Evolutionary conservation across 148 eudicot species (phyloP).

Genomic region (Chenopodium formosanum): DNA sequence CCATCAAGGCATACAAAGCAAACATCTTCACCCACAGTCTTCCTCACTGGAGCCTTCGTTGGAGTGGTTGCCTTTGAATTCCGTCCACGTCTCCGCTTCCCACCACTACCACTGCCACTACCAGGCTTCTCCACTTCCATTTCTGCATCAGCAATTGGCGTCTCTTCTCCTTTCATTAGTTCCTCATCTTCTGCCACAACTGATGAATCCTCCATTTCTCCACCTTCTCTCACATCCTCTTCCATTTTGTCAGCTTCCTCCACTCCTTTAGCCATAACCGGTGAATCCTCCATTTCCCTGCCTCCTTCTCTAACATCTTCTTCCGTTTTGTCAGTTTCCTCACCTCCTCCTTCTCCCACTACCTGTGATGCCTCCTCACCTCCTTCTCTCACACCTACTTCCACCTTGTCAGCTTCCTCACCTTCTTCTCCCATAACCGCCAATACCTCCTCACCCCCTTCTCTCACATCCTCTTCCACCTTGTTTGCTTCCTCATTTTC

Average conservation of each 20-base stretch:
- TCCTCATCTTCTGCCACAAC: slow-evolving; percentile 23
- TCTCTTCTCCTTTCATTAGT: slow-evolving; percentile 30
- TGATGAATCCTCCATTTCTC: slow-evolving; percentile 26
- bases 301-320: no score
- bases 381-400: slow-evolving; percentile 9
- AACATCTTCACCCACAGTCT: slow-evolving; percentile 75
- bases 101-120: slow-evolving; percentile 48
- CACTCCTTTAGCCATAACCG: no score
- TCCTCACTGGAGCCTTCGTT: slow-evolving; percentile 41
- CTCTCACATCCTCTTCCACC: slow-evolving; percentile 15
- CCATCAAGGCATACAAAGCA: slow-evolving; percentile 98
- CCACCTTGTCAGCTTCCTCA: background rate
- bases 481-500: background rate
- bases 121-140: slow-evolving; percentile 33
- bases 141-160: slow-evolving; percentile 28
- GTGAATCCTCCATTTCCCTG: no score
- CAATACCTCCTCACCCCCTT: slow-evolving; percentile 28
- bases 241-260: background rate
- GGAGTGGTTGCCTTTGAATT: slow-evolving; percentile 31
- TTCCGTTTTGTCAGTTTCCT: no score
- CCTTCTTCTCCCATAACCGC: slow-evolving; percentile 10
- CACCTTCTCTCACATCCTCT: slow-evolving; percentile 20
- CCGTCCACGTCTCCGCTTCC: slow-evolving; percentile 73
- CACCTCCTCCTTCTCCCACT: background rate
- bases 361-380: slow-evolving; percentile 25